Evolutionary conservation across 768 basidiomycete genomes (phyloP).

Genomic region (Pleurotus citrinopileatus): DNA sequence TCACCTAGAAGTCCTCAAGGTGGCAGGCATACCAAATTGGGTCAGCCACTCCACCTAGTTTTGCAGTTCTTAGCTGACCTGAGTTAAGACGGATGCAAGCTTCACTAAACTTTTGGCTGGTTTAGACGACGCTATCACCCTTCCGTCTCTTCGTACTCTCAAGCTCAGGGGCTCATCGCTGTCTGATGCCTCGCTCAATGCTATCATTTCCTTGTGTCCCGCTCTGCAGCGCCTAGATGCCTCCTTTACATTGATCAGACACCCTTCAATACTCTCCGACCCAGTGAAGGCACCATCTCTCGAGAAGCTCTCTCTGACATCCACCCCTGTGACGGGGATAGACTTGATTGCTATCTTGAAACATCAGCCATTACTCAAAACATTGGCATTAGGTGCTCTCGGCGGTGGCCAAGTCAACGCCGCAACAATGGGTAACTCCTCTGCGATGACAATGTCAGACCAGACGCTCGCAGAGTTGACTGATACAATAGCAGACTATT

Average conservation of each 20-base stretch:
- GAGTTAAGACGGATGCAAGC: conserved; percentile 51
- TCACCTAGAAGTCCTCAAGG: conserved; percentile 53
- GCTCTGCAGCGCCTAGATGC: conserved; percentile 54
- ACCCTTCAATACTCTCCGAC: conserved; percentile 22
- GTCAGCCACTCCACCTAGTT: conserved; percentile 28
- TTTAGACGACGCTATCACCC: conserved; percentile 21
- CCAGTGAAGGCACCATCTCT: conserved; percentile 23
- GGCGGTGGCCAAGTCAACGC: conserved; percentile 45
- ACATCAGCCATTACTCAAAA: conserved; percentile 38
- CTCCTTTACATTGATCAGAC: conserved; percentile 59
- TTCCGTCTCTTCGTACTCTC: conserved; percentile 45
- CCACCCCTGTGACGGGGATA: conserved; percentile 39
- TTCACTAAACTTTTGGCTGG: conserved; percentile 42
- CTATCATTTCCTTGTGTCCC: conserved; percentile 44
- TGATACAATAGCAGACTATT: conserved; percentile 30
- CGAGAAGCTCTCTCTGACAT: conserved; percentile 65
- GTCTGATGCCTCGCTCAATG: conserved; percentile 44
- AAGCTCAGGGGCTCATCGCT: conserved; percentile 57
- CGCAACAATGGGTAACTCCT: conserved; percentile 40
- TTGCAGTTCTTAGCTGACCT: conserved; percentile 3
- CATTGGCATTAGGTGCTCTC: conserved; percentile 56
- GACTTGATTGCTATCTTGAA: conserved; percentile 40
- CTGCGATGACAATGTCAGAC: conserved; percentile 58
- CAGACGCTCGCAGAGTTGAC: conserved; percentile 41
- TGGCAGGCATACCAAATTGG: conserved; percentile 62